phyloP scores from a whole-genome alignment of 2,329 filamentous ascomycete species.

The Botrytis cinerea region DNA sequence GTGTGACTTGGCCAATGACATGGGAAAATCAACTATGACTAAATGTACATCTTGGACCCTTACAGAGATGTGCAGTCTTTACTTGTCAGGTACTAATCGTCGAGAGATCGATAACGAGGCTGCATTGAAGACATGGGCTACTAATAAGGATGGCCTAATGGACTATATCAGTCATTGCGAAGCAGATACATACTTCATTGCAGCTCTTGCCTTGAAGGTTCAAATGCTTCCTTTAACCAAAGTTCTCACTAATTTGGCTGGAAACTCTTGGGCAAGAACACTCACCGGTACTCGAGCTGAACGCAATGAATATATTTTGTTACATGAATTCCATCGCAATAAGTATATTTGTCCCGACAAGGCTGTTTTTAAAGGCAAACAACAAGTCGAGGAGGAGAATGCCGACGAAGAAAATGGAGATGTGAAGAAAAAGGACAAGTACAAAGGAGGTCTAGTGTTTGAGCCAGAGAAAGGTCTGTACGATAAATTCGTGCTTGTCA shows the following conservation, averaged over 20 bases:
- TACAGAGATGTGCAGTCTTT: conserved; percentile 94
- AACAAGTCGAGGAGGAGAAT: conserved; percentile 70
- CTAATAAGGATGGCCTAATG: conserved; percentile 80
- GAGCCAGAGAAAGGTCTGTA: conserved; percentile 97
- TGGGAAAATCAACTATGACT: conserved; percentile 94
- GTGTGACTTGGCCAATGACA: conserved; percentile 93
- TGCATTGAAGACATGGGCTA: conserved; percentile 83
- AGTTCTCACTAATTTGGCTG: conserved; percentile 91
- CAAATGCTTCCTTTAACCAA: conserved; percentile 94
- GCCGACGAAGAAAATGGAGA: conserved; percentile 70
- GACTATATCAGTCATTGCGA: conserved; percentile 94
- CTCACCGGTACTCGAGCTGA: conserved; percentile 94
- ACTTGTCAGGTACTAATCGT: conserved; percentile 66
- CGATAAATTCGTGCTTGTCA: conserved; percentile 96
- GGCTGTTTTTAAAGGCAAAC: conserved; percentile 74
- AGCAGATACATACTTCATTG: conserved; percentile 93
- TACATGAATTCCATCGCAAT: conserved; percentile 94
- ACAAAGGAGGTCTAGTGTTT: conserved; percentile 96
- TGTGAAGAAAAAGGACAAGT: conserved; percentile 98
- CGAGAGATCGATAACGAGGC: conserved; percentile 87
- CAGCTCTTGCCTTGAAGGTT: conserved; percentile 82
- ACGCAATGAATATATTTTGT: conserved; percentile 97
- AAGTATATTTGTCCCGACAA: conserved; percentile 99
- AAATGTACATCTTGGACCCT: conserved; percentile 98
- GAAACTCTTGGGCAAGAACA: conserved; percentile 97